phyloP scores from a whole-genome alignment of 129 eudicot genomes.

The Sambucus nigra region DNA sequence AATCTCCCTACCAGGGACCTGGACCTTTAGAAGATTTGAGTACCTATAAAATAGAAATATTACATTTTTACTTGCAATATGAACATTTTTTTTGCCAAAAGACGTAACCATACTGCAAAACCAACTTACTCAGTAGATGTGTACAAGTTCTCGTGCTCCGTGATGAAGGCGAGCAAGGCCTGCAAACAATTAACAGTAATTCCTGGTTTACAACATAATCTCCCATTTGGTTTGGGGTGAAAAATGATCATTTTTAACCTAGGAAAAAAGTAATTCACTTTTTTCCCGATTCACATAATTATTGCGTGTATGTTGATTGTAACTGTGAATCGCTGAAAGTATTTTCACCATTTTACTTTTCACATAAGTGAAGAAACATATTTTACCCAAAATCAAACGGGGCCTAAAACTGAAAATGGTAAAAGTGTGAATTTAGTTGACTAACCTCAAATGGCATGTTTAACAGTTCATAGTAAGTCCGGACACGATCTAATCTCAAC shows the following conservation, averaged over 20 bases:
- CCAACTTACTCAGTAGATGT: constrained; percentile 64
- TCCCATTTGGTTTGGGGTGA: too few relatives aligned
- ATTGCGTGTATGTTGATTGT: too few relatives aligned
- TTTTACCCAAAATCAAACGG: too few relatives aligned
- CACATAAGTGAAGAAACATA: too few relatives aligned
- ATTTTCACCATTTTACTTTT: too few relatives aligned
- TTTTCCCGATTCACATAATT: too few relatives aligned
- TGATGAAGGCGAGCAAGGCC: constrained; percentile 92
- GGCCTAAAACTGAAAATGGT: not conserved
- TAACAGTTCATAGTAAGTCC: constrained; percentile 83
- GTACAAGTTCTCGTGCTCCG: constrained; percentile 68
- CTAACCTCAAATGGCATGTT: constrained; percentile 98
- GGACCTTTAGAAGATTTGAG: constrained; percentile 60
- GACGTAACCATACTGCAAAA: not conserved
- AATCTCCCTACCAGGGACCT: constrained; percentile 94
- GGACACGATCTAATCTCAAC: constrained; percentile 67
- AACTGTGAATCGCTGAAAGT: too few relatives aligned
- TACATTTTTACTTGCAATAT: not conserved
- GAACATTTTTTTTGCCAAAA: not conserved
- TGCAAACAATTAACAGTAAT: constrained; percentile 24
- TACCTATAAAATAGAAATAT: constrained; percentile 38
- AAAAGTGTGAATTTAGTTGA: not conserved
- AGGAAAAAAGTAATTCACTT: too few relatives aligned
- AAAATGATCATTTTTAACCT: too few relatives aligned
- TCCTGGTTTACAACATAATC: not conserved